phyloP scores from a whole-genome alignment of 148 eudicot genomes.

The Arbutus unedo region DNA sequence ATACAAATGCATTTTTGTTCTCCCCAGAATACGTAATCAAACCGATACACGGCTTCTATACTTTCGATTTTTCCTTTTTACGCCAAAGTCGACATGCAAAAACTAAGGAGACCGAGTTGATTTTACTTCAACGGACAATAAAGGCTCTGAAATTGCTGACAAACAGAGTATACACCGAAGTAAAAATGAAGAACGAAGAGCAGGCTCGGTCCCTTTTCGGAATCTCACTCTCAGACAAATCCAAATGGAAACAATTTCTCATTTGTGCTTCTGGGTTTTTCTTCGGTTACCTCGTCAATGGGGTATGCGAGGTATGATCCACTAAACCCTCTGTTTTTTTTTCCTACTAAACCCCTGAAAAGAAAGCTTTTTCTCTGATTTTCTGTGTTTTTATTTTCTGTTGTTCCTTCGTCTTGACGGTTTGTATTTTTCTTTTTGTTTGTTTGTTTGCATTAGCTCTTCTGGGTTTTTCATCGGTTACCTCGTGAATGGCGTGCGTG shows the following conservation, averaged over 20 bases:
- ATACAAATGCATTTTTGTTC: neutral
- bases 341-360: neutral
- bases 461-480: neutral
- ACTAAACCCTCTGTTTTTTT: neutral
- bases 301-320: conserved; percentile 74
- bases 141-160: neutral
- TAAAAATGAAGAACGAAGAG: conserved; percentile 50
- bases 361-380: neutral
- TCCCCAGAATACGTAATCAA: neutral
- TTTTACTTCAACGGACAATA: neutral
- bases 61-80: neutral
- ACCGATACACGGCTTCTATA: neutral
- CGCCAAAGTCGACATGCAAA: conserved; percentile 18
- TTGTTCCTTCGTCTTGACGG: neutral
- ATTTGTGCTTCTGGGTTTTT: conserved; percentile 96
- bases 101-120: neutral
- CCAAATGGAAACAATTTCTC: conserved; percentile 83
- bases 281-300: conserved; percentile 94
- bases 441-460: neutral
- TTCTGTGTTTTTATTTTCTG: neutral
- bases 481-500: neutral
- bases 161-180: neutral
- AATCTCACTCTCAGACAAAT: conserved; percentile 61
- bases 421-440: neutral
- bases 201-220: conserved; percentile 77